Evolutionary conservation across 2,329 filamentous ascomycete species (phyloP), one percentile per base, ranked within the genome.

Genomic region (Curvularia verruculosa): DNA sequence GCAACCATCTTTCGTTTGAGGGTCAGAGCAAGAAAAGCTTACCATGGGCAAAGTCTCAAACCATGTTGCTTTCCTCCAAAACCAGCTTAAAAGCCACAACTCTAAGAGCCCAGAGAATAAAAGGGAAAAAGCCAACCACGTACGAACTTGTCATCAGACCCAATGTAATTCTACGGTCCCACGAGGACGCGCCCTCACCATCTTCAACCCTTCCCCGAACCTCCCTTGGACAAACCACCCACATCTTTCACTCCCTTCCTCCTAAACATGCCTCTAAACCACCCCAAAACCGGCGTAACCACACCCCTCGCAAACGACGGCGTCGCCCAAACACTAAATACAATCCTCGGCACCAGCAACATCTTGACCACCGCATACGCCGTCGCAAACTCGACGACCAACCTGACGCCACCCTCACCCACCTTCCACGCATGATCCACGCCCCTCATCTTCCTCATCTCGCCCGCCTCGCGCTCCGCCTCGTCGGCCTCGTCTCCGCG

Each of bases 321-420:
- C 45, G 95, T 96, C 13, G 85, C 89, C 91, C 90, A 96, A 3
- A 96, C 84, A 78, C 93, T 96, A 6, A 86, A 77, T 24, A 89
- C 79, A 59, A 99, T 85, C 65, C 95, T 84, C 12, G 90, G 69
- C 0, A 95, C 92, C 61, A 99, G 75, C 56, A 98, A 72, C 15
- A 87, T 87, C 79, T 99, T 99, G 1, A 92, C 96, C 61, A 97
- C 84, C 0, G 92, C 90, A 80, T 95, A 99, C 5, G 95, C 93
- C 19, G 95, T 89, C 23, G 91, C 95, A 62, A 98, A 85, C 77
- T 88, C 86, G 21, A 87, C 77, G 29, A 88, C 78, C 57, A 87
- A 59, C 58, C 82, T 82, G 34, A 83, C 81, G 0, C 84, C 84
- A 19, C 67, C 71, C 56, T 81, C 75, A 18, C 77, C 75, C 43